Evolutionary conservation across 2,329 filamentous ascomycete genomes (phyloP).

Genomic region (Pyrenophora teres): DNA sequence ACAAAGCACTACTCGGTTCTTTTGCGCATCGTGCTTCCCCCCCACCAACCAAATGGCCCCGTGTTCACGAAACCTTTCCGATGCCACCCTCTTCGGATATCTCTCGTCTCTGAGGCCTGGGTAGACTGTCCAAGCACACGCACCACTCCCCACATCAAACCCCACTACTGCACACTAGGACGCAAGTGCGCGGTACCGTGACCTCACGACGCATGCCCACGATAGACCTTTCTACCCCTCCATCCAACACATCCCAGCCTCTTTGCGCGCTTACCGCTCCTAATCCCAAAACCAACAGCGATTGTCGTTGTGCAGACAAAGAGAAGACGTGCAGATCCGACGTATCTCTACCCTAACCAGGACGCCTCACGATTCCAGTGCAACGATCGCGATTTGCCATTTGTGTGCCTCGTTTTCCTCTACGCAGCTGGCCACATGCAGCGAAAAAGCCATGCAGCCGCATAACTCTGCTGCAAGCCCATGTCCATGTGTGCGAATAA

Average conservation of each 20-base stretch:
- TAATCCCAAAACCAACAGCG: background rate
- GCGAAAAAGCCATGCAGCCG: background rate
- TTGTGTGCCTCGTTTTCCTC: no score
- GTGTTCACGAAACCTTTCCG: background rate
- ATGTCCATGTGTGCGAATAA: no score
- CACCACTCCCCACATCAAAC: conserved; percentile 10
- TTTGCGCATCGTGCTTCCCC: background rate
- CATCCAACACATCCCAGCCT: conserved; percentile 3
- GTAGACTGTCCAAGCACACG: conserved; percentile 5
- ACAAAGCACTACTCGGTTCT: background rate
- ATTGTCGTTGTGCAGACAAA: background rate
- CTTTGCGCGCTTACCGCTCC: conserved; percentile 16
- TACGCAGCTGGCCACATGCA: no score
- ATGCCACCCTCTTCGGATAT: background rate
- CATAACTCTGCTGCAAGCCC: background rate
- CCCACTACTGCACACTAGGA: conserved; percentile 14
- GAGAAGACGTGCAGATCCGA: no score
- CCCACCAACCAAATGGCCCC: conserved; percentile 1
- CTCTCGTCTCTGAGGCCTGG: background rate
- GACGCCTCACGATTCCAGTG: no score
- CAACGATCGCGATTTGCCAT: no score
- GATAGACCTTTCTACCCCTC: conserved; percentile 9
- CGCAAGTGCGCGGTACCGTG: conserved; percentile 10
- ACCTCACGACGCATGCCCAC: conserved; percentile 14
- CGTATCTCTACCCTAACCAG: no score